A percentile compares a stretch with the other conserved stretches of the same genome.
These are phyloP conservation scores for Cerrena zonata DNA, from an alignment of 1,284 basidiomycete genomes.

Conservation along the genomic window DNA sequence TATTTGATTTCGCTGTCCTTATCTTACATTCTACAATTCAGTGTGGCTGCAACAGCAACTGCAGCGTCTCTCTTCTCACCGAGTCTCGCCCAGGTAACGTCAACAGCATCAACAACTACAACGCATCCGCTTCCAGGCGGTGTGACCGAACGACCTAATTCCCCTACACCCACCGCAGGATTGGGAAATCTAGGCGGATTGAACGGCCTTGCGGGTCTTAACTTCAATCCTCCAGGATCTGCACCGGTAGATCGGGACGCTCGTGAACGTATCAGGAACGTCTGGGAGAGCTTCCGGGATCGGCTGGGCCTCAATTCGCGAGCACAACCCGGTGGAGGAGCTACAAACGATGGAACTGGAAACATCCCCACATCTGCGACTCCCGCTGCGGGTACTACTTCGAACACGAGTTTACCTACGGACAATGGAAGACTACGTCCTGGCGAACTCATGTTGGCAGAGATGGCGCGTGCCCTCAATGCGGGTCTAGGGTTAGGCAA, in stretches of 20 bases:
- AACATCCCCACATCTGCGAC: constrained; percentile 9
- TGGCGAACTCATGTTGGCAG: constrained; percentile 57
- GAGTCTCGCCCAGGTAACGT: constrained; percentile 31
- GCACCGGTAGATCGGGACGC: constrained; percentile 7
- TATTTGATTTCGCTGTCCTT: background rate
- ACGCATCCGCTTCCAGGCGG: too few species aligned
- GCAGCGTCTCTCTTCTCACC: constrained; percentile 66
- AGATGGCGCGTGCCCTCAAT: constrained; percentile 73
- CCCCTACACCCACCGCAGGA: constrained; percentile 45
- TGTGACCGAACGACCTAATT: constrained; percentile 34
- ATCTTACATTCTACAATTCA: constrained; percentile 26
- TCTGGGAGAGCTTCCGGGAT: constrained; percentile 62
- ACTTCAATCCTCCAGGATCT: constrained; percentile 19
- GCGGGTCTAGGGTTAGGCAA: constrained; percentile 51
- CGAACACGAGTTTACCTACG: too few species aligned
- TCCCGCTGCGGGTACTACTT: constrained; percentile 9
- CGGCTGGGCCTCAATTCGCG: constrained; percentile 44
- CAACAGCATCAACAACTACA: constrained; percentile 15
- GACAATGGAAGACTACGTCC: constrained; percentile 23
- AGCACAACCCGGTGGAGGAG: background rate
- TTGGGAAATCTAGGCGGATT: constrained; percentile 27
- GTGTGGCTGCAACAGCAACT: constrained; percentile 75
- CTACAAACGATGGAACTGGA: constrained; percentile 4
- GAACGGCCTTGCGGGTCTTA: constrained; percentile 19
- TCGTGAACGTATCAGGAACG: constrained; percentile 25